Conservation (phyloP, 2,329 filamentous ascomycete genomes). For the Aspergillus melleus region DNA sequence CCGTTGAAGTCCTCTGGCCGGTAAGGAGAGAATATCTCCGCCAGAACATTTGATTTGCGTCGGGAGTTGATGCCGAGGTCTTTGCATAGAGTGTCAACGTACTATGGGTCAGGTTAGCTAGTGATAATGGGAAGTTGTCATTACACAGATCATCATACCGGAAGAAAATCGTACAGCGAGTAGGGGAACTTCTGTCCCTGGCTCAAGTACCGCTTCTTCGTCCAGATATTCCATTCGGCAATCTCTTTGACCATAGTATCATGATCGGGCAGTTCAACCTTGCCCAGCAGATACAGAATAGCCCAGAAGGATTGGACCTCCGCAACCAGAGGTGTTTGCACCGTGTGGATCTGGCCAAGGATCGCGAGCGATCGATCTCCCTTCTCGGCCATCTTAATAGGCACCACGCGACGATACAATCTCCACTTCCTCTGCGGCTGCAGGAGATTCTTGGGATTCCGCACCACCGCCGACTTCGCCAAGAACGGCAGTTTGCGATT, state of each 20-base stretch:
- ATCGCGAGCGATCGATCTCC: slow-evolving; percentile 36
- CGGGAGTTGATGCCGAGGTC: background rate
- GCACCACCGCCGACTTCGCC: background rate
- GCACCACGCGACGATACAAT: slow-evolving; percentile 16
- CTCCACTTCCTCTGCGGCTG: background rate
- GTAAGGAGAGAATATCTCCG: background rate
- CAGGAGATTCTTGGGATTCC: background rate
- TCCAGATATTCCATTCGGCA: slow-evolving; percentile 35
- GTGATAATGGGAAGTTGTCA: background rate
- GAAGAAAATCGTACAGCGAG: slow-evolving; percentile 32
- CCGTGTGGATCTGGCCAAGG: slow-evolving; percentile 32
- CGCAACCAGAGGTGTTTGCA: slow-evolving; percentile 28
- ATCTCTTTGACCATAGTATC: slow-evolving; percentile 32
- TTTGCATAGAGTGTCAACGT: background rate
- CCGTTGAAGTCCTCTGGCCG: background rate
- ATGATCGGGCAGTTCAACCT: slow-evolving; percentile 22
- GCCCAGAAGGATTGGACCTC: slow-evolving; percentile 36
- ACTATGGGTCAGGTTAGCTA: background rate
- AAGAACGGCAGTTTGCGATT: background rate
- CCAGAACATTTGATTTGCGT: background rate
- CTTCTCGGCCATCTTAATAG: slow-evolving; percentile 22
- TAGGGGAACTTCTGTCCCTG: slow-evolving; percentile 31
- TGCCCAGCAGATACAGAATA: slow-evolving; percentile 27
- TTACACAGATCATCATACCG: slow-evolving; percentile 20
- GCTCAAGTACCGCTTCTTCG: slow-evolving; percentile 31